These are phyloP conservation scores for button mushroom (Agaricus bisporus) DNA, from an alignment of 768 basidiomycete genomes.

Conservation along the genomic window DNA sequence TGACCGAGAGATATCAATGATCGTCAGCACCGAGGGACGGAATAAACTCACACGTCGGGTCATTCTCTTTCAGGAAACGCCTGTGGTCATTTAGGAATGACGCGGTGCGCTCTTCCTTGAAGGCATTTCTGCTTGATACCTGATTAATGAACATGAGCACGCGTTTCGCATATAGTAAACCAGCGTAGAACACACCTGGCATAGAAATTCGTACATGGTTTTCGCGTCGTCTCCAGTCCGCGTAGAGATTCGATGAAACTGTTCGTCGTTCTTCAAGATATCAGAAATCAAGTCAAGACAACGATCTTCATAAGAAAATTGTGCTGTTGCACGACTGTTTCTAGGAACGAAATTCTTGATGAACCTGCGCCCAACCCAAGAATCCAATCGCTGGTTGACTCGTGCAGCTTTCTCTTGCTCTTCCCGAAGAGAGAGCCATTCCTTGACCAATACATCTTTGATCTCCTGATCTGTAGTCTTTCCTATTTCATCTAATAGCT, in stretches of 20 bases:
- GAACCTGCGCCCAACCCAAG: not conserved
- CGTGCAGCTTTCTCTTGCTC: not conserved
- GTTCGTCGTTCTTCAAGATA: not conserved
- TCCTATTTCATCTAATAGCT: not conserved
- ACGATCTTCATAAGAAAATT: not conserved
- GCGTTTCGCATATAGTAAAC: not conserved
- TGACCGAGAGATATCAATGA: too few species aligned
- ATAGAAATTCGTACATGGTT: not conserved
- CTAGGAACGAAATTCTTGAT: not conserved
- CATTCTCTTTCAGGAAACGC: not conserved
- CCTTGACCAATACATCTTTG: not conserved
- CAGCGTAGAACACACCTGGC: not conserved
- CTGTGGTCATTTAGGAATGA: too few species aligned
- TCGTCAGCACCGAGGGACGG: too few species aligned
- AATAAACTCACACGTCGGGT: not conserved
- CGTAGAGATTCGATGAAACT: not conserved
- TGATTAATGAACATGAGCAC: not conserved
- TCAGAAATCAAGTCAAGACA: not conserved
- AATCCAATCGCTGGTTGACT: not conserved
- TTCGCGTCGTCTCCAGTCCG: not conserved
- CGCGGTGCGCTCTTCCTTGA: too few species aligned
- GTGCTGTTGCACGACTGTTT: not conserved
- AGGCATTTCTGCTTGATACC: not conserved
- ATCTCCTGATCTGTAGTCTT: conserved; percentile 1
- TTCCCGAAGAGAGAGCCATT: not conserved